Percentiles rank a stretch among this genome's conserved stretches.
Evolutionary conservation across 2,329 filamentous ascomycete genomes (phyloP).

Genomic region (Tolypocladium endophyticum): DNA sequence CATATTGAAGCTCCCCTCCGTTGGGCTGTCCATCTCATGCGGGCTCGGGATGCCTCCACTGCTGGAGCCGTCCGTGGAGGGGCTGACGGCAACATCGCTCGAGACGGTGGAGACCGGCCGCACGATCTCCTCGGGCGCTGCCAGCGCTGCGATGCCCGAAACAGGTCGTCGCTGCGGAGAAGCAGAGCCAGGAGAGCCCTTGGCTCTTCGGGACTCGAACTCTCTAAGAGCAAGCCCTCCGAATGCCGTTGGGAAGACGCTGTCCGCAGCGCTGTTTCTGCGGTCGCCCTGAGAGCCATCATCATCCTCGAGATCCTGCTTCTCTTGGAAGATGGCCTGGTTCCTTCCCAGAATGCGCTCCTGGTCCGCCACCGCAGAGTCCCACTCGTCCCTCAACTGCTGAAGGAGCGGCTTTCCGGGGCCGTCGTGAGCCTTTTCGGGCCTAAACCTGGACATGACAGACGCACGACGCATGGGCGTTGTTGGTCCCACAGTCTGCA

Average conservation of each 20-base stretch:
- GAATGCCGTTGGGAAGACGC: constrained; percentile 19
- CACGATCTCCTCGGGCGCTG: neutral
- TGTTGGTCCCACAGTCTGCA: constrained; percentile 17
- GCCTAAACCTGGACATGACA: constrained; percentile 21
- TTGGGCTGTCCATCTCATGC: constrained; percentile 22
- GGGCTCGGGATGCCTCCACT: constrained; percentile 22
- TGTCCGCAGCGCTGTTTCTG: constrained; percentile 12
- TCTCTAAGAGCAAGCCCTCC: constrained; percentile 25
- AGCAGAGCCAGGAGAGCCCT: constrained; percentile 7
- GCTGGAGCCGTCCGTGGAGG: constrained; percentile 23
- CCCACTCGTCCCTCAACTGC: constrained; percentile 28
- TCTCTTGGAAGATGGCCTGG: constrained; percentile 14
- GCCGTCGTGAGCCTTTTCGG: constrained; percentile 17
- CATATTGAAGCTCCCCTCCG: constrained; percentile 14
- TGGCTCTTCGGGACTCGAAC: constrained; percentile 15
- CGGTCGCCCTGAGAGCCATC: constrained; percentile 8
- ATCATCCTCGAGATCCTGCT: constrained; percentile 2
- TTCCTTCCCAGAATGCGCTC: constrained; percentile 25
- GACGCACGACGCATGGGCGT: constrained; percentile 20
- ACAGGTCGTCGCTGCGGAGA: neutral
- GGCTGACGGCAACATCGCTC: constrained; percentile 24
- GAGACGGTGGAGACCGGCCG: constrained; percentile 13
- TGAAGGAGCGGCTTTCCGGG: constrained; percentile 23
- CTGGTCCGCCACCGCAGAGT: constrained; percentile 20
- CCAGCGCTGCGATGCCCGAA: neutral